Conservation (phyloP, 305 asterid genomes). For the Plantago rigida region DNA sequence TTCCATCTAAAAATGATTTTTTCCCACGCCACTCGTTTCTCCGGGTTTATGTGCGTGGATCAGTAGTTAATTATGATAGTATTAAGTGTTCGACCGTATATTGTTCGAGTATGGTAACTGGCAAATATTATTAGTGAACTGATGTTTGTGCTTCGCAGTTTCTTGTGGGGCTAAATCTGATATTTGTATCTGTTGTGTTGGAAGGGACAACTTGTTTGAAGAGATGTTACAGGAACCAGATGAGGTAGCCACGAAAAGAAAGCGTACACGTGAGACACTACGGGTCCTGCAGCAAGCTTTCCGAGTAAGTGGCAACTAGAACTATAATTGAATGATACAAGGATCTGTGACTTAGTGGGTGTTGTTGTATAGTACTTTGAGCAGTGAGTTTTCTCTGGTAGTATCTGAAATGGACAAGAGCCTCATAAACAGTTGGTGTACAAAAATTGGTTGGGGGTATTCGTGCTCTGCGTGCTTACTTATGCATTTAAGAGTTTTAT, state of each 20-base stretch:
- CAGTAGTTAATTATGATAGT: not conserved
- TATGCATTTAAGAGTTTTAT: too few relatives aligned
- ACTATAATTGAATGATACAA: not conserved
- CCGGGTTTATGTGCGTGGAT: not conserved
- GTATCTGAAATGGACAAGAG: too few relatives aligned
- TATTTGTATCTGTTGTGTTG: constrained; percentile 28
- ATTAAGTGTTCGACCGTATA: not conserved
- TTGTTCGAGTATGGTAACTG: not conserved
- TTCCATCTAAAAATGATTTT: not conserved
- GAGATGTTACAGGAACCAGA: constrained; percentile 82
- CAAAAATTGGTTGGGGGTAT: too few relatives aligned
- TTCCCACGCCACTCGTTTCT: not conserved
- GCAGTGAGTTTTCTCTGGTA: too few relatives aligned
- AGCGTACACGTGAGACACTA: constrained; percentile 65
- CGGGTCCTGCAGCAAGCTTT: constrained; percentile 71
- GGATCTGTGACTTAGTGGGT: too few relatives aligned
- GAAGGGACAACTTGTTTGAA: constrained; percentile 70
- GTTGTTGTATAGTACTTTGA: too few relatives aligned
- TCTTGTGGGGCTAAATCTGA: constrained; percentile 6
- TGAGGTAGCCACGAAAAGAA: constrained; percentile 64
- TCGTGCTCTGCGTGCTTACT: too few relatives aligned
- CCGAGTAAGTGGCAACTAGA: constrained; percentile 41
- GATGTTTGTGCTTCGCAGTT: too few relatives aligned
- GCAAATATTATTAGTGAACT: not conserved
- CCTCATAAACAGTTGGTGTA: too few relatives aligned